Percentiles rank a stretch among this genome's conserved stretches.
phyloP scores from a whole-genome alignment of 306 rosid species.

The Lotus japonicus region DNA sequence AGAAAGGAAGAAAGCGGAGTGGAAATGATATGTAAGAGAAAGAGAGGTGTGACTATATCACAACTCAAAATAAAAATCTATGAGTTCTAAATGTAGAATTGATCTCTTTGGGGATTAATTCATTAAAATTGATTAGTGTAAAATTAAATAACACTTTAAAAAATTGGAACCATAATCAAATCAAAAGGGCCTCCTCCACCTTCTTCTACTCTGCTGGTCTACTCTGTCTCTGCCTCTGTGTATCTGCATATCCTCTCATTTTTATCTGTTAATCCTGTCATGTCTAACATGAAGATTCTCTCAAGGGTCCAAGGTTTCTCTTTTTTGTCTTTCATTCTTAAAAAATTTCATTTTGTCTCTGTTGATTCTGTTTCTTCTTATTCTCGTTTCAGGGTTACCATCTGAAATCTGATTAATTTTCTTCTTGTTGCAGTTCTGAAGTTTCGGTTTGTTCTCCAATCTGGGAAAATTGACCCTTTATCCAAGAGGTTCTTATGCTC shows the following conservation, averaged over 20 bases:
- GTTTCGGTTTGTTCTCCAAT: conserved; percentile 28
- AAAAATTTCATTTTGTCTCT: neutral
- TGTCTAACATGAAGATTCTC: conserved; percentile 46
- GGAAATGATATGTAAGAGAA: no score
- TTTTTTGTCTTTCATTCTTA: neutral
- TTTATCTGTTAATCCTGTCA: neutral
- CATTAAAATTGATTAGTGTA: no score
- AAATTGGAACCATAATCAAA: no score
- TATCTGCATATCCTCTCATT: neutral
- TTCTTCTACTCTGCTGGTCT: neutral
- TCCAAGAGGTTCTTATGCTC: conserved; percentile 16
- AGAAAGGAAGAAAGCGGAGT: no score
- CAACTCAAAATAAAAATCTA: no score
- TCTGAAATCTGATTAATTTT: neutral
- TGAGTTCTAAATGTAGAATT: no score
- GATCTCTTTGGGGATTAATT: no score
- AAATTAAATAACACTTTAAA: no score
- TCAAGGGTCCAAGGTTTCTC: conserved; percentile 42
- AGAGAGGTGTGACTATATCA: no score
- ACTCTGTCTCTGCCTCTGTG: neutral
- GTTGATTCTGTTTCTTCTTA: neutral
- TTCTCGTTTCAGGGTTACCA: neutral
- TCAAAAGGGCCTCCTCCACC: no score
- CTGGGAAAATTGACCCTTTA: conserved; percentile 21
- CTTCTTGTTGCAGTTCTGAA: conserved; percentile 35